Percentiles rank a stretch among this genome's conserved stretches.
Conservation (phyloP, 1,139 yeast genomes). For the Barnettozyma hawaiiensis region DNA sequence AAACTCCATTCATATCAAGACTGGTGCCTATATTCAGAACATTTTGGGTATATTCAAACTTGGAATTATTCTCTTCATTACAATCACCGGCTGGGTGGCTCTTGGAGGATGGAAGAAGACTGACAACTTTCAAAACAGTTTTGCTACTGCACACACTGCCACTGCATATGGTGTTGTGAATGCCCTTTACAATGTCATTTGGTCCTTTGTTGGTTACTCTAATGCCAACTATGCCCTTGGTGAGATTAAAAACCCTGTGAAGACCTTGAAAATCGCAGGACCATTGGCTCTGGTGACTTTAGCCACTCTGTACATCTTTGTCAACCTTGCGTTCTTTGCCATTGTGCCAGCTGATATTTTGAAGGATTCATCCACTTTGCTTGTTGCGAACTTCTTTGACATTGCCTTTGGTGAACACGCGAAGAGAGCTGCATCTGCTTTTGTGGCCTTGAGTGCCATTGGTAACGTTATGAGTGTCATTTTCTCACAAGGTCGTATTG, state of each 20-base stretch:
- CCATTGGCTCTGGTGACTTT: constrained; percentile 60
- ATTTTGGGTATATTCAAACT: constrained; percentile 67
- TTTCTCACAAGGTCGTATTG: constrained; percentile 72
- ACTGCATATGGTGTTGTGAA: constrained; percentile 72
- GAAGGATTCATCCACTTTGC: constrained; percentile 56
- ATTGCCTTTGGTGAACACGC: constrained; percentile 66
- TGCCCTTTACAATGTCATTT: constrained; percentile 72
- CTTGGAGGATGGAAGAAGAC: constrained; percentile 62
- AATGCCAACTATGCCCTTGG: constrained; percentile 81
- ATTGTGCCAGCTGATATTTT: constrained; percentile 66
- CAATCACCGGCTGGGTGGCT: constrained; percentile 79
- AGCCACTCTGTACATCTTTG: constrained; percentile 59
- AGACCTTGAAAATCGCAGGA: constrained; percentile 65
- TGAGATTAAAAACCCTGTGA: constrained; percentile 67
- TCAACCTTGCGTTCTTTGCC: constrained; percentile 66
- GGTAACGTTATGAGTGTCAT: constrained; percentile 78
- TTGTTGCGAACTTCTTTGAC: constrained; percentile 70
- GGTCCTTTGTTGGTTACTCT: constrained; percentile 72
- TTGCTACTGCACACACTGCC: constrained; percentile 50
- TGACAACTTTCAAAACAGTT: constrained; percentile 58
- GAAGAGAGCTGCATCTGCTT: constrained; percentile 62
- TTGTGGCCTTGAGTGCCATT: constrained; percentile 68
- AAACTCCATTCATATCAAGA: constrained; percentile 55
- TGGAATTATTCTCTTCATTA: constrained; percentile 58
- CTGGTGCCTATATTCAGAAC: constrained; percentile 67